Percentiles rank a stretch among this genome's conserved stretches.
phyloP scores from a whole-genome alignment of 805 yeast genomes.

The Wickerhamomyces ciferrii region DNA sequence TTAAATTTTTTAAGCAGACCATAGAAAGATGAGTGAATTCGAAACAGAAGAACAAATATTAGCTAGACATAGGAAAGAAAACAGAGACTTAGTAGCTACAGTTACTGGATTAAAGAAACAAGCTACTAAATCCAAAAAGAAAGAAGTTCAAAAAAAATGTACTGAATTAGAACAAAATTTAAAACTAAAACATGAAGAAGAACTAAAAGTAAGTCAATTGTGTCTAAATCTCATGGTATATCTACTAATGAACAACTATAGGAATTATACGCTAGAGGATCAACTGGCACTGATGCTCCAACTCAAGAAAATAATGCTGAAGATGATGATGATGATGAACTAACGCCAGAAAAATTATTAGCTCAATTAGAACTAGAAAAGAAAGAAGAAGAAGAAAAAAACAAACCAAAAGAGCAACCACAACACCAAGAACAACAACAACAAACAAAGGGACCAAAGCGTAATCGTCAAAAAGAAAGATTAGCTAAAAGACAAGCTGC shows the following conservation, averaged over 20 bases:
- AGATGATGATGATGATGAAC: constrained; percentile 37
- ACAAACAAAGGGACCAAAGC: constrained; percentile 36
- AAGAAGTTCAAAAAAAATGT: constrained; percentile 57
- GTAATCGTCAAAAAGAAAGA: constrained; percentile 84
- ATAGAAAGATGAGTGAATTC: constrained; percentile 18
- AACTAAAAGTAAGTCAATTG: constrained; percentile 26
- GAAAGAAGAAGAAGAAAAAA: constrained; percentile 16
- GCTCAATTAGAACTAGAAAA: constrained; percentile 47
- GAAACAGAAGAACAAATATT: constrained; percentile 42
- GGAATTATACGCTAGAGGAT: not conserved
- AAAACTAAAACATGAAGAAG: constrained; percentile 48
- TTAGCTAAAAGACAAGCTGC: constrained; percentile 73
- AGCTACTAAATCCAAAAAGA: constrained; percentile 74
- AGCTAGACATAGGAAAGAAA: constrained; percentile 65
- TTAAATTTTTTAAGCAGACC: too few relatives aligned
- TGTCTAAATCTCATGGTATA: not conserved
- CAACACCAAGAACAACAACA: constrained; percentile 12
- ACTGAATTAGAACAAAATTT: constrained; percentile 52
- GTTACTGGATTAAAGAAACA: constrained; percentile 77
- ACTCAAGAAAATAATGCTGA: constrained; percentile 14
- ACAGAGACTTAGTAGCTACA: constrained; percentile 57
- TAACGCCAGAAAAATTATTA: constrained; percentile 64
- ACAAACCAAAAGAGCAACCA: constrained; percentile 3
- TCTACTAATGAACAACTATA: not conserved
- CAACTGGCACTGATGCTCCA: not conserved